These are phyloP conservation scores for Aspergillus flavus DNA, from an alignment of 2,329 filamentous ascomycete genomes.

Conservation along the genomic window DNA sequence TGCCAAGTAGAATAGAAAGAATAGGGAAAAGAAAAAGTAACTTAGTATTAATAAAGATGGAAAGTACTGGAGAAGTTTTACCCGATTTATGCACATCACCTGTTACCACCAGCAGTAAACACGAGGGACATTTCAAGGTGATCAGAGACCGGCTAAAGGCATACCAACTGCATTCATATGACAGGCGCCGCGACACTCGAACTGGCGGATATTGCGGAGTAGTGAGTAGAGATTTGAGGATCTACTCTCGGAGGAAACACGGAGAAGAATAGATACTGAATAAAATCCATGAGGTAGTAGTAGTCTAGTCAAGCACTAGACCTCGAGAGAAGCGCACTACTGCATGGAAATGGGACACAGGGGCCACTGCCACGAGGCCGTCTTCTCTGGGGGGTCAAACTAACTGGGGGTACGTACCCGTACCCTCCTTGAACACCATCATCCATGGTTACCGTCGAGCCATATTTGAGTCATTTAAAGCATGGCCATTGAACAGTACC, in stretches of 20 bases:
- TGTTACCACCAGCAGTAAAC: neutral
- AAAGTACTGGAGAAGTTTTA: neutral
- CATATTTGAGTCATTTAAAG: constrained; percentile 3
- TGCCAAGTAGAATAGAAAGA: neutral
- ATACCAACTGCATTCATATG: constrained; percentile 4
- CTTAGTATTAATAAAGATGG: neutral
- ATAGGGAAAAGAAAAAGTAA: neutral
- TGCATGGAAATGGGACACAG: constrained; percentile 17
- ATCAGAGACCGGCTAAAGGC: neutral
- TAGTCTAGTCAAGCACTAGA: constrained; percentile 25
- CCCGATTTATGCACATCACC: neutral
- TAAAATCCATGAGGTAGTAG: neutral
- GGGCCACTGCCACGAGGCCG: constrained; percentile 31
- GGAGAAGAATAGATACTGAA: neutral
- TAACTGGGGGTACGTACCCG: neutral
- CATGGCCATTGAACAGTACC: neutral
- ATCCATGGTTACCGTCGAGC: constrained; percentile 8
- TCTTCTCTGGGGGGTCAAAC: constrained; percentile 21
- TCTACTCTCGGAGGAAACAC: constrained; percentile 1
- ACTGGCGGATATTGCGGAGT: neutral
- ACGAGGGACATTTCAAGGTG: neutral
- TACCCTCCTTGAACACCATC: neutral
- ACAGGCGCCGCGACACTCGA: neutral
- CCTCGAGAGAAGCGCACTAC: constrained; percentile 21
- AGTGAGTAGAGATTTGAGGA: neutral